Conservation (phyloP, 495 filamentous ascomycete genomes). For the Clohesyomyces aquaticus region DNA sequence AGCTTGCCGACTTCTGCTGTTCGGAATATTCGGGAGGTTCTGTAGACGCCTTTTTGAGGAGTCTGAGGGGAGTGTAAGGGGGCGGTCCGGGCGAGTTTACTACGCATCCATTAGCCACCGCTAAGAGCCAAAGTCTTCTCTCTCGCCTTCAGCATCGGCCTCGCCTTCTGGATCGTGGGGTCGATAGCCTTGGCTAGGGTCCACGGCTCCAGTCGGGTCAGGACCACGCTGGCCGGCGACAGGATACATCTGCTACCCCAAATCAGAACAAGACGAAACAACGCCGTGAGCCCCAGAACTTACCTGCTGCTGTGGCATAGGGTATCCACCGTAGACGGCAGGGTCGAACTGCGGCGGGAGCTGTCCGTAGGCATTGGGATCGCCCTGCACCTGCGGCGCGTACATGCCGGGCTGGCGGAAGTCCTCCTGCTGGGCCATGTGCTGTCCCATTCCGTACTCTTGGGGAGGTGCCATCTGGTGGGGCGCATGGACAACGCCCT, state of each 20-base stretch:
- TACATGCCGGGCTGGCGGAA: slow-evolving; percentile 82
- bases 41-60: too few relatives aligned
- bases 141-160: slow-evolving; percentile 62
- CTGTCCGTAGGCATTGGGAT: slow-evolving; percentile 69
- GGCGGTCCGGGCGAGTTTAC: too few relatives aligned
- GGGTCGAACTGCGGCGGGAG: slow-evolving; percentile 73
- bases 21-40: too few relatives aligned
- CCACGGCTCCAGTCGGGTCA: slow-evolving; percentile 50
- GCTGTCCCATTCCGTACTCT: slow-evolving; percentile 59
- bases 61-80: too few relatives aligned
- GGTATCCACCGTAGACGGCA: slow-evolving; percentile 79
- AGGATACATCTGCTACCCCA: slow-evolving; percentile 58
- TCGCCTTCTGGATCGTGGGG: slow-evolving; percentile 54
- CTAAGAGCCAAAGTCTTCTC: slow-evolving; percentile 48
- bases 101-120: not conserved
- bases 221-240: slow-evolving; percentile 58
- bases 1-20: too few relatives aligned
- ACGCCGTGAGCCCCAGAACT: slow-evolving; percentile 39
- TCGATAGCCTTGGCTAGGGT: slow-evolving; percentile 43
- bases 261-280: slow-evolving; percentile 24
- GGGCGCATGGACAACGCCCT: slow-evolving; percentile 61
- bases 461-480: slow-evolving; percentile 68
- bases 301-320: slow-evolving; percentile 86
- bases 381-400: slow-evolving; percentile 70
- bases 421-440: slow-evolving; percentile 57